These are phyloP conservation scores for Candida suzukii DNA, from an alignment of 805 yeast species.

Conservation along the genomic window DNA sequence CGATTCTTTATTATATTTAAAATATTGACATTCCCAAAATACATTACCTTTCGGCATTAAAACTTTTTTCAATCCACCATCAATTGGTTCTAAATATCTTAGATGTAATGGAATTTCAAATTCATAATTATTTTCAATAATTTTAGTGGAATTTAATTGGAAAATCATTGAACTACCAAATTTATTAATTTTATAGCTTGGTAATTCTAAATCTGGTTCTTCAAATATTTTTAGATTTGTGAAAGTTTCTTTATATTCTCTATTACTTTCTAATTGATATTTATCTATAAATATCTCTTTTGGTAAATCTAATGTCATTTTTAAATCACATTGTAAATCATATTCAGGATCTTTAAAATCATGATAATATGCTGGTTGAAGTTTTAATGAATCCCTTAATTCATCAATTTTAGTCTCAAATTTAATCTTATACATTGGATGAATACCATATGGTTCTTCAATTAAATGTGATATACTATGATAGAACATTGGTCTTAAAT, in stretches of 20 bases:
- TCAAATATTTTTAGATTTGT: constrained; percentile 9
- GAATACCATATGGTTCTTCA: constrained; percentile 15
- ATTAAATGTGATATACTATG: constrained; percentile 11
- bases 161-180: constrained; percentile 18
- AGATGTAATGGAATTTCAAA: constrained; percentile 26
- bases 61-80: constrained; percentile 3
- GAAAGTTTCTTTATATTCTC: constrained; percentile 4
- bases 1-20: not conserved
- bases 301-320: constrained; percentile 18
- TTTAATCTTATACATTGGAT: constrained; percentile 17
- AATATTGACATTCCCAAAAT: constrained; percentile 20
- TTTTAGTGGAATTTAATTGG: constrained; percentile 3
- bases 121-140: constrained; percentile 4
- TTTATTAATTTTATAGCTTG: constrained; percentile 17
- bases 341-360: not conserved
- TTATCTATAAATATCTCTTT: constrained; percentile 19
- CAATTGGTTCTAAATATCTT: constrained; percentile 20
- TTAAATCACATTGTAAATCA: constrained; percentile 11
- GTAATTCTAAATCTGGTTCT: constrained; percentile 24
- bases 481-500: constrained; percentile 11
- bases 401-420: constrained; percentile 2
- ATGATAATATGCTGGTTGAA: not conserved
- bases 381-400: not conserved
- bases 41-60: constrained; percentile 14
- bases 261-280: constrained; percentile 14